Evolutionary conservation across 73 alveolate species (phyloP).

Genomic region (Paramecium primaurelia): DNA sequence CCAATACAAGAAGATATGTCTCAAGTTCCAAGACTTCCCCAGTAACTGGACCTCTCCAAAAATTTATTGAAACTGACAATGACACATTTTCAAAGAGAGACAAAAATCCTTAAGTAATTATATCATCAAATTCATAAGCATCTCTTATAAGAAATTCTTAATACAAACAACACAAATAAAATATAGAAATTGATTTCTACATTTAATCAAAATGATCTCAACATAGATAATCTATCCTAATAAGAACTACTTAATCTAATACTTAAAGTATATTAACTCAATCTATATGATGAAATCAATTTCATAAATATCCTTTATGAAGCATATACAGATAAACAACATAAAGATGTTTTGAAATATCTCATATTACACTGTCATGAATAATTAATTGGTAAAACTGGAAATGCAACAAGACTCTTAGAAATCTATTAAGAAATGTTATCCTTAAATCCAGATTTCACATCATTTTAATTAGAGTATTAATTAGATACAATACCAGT

Average conservation of each 20-base stretch:
- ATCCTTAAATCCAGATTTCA: background rate
- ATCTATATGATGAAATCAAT: background rate
- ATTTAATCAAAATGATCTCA: background rate
- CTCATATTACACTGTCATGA: background rate
- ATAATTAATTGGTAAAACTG: background rate
- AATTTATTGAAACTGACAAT: background rate
- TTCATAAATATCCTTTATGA: background rate
- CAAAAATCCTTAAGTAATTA: background rate
- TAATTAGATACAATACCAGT: background rate
- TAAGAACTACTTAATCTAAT: background rate
- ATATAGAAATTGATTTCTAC: background rate
- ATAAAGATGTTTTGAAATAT: background rate
- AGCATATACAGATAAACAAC: background rate
- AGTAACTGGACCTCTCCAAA: background rate
- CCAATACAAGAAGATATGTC: background rate
- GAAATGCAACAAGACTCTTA: background rate
- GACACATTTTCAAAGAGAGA: background rate
- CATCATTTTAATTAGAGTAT: background rate
- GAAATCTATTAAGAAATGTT: background rate
- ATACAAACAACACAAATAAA: background rate
- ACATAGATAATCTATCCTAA: background rate
- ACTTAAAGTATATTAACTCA: background rate
- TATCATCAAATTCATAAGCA: background rate
- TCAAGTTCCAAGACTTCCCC: constrained; percentile 18
- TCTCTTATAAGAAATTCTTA: background rate